Evolutionary conservation across 805 yeast genomes (phyloP).

Genomic region (Schizosaccharomyces cryophilus): DNA sequence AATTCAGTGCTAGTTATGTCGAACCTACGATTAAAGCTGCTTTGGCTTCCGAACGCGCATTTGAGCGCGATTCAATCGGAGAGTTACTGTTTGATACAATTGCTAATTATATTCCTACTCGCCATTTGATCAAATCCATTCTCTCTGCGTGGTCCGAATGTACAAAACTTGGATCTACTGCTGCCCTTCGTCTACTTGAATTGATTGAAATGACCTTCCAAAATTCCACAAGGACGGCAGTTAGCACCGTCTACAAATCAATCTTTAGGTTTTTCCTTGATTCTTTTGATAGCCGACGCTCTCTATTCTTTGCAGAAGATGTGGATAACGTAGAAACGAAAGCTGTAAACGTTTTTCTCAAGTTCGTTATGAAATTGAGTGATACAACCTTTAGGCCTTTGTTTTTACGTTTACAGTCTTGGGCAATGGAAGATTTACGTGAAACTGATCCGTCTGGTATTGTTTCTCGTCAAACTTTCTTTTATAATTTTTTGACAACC

Average conservation of each 20-base stretch:
- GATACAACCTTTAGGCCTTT: conserved; percentile 84
- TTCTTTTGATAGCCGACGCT: conserved; percentile 45
- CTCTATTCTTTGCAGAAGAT: conserved; percentile 15
- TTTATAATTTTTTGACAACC: conserved; percentile 66
- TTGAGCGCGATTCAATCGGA: background rate
- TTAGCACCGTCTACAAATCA: conserved; percentile 25
- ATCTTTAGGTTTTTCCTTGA: conserved; percentile 46
- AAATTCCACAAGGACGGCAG: conserved; percentile 20
- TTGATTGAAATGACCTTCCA: conserved; percentile 43
- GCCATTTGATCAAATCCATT: background rate
- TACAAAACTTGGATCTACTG: background rate
- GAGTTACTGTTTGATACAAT: conserved; percentile 1
- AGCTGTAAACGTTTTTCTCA: conserved; percentile 46
- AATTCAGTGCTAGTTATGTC: conserved; percentile 50
- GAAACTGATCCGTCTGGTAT: background rate
- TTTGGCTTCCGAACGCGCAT: conserved; percentile 8
- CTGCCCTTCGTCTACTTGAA: conserved; percentile 12
- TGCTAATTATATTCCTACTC: background rate
- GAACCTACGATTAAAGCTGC: conserved; percentile 35
- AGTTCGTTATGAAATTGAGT: conserved; percentile 67
- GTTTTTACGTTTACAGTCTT: conserved; percentile 61
- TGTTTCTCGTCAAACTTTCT: conserved; percentile 12
- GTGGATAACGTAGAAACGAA: conserved; percentile 34
- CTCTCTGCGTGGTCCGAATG: background rate
- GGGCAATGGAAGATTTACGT: conserved; percentile 68